Evolutionary conservation across 2,329 filamentous ascomycete genomes (phyloP).

Genomic region (Diplodia intermedia): DNA sequence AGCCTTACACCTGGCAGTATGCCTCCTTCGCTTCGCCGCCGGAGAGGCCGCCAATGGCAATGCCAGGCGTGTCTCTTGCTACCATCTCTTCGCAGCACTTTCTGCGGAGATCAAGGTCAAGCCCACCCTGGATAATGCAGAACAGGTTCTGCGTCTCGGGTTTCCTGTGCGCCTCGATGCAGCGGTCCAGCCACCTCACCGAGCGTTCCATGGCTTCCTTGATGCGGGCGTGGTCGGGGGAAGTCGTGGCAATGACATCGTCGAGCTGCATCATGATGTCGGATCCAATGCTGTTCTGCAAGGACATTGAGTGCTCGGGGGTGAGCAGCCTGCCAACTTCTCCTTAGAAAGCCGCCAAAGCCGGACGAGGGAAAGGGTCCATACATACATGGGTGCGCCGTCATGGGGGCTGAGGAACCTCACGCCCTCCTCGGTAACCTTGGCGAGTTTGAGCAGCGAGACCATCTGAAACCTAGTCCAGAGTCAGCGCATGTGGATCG

Average conservation of each 20-base stretch:
- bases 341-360: slow-evolving; percentile 2
- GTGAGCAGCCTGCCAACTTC: slow-evolving; percentile 72
- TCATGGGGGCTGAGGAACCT: slow-evolving; percentile 96
- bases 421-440: slow-evolving; percentile 93
- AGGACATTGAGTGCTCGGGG: slow-evolving; percentile 92
- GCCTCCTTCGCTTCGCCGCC: slow-evolving; percentile 94
- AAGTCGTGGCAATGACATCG: slow-evolving; percentile 96
- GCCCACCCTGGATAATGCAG: slow-evolving; percentile 96
- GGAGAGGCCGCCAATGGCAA: slow-evolving; percentile 93
- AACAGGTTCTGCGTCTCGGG: slow-evolving; percentile 89
- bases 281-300: slow-evolving; percentile 96
- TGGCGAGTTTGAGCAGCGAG: slow-evolving; percentile 88
- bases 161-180: slow-evolving; percentile 86
- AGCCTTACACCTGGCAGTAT: slow-evolving; percentile 77
- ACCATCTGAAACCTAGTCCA: slow-evolving; percentile 92
- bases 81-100: slow-evolving; percentile 90
- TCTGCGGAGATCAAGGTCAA: slow-evolving; percentile 84
- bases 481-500: slow-evolving; percentile 40
- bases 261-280: slow-evolving; percentile 99
- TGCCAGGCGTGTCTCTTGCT: slow-evolving; percentile 87
- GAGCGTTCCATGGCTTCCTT: slow-evolving; percentile 93
- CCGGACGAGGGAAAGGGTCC: slow-evolving; percentile 33
- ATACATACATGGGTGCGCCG: slow-evolving; percentile 80
- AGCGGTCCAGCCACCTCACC: slow-evolving; percentile 94
- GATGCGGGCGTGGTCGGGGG: slow-evolving; percentile 86